Base-by-base conservation (phyloP, 495 filamentous ascomycete species). In the Tuber calosporum region DNA sequence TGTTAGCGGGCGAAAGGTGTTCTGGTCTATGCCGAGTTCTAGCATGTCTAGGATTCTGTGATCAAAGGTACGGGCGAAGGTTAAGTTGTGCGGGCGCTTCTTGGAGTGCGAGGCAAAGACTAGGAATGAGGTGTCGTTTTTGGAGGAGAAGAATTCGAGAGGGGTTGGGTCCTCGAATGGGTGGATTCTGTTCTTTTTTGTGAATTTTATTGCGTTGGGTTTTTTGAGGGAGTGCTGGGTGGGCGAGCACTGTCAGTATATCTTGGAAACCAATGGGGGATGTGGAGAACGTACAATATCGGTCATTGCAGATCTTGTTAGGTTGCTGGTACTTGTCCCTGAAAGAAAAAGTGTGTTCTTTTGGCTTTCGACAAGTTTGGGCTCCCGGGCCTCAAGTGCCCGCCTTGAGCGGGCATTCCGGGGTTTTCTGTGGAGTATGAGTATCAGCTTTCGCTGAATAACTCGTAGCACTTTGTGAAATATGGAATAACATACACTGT, bases 391-490 rank as follows among this genome's bases (percentile, higher is more conserved):
- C 82, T 96, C 95, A 79, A 97, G 89, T 69, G 91, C 92, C 72
- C 95, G 90, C 86, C 94, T 96, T 58, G 92, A 94, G 86, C 95
- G 93, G 72, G 94, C 93, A 82, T 92, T 97, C 78, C 91, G 90
- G 74, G 95, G 93, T 88, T 79, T 78, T 42, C 76, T 75, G 58
- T 20, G n/a, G 43, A 30, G 48, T 70, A 58, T 79, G 43, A 30
- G 48, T 70, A 58, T 79, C 66, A 79, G 42, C 43, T 74, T 42
- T 62, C 36, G 11, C 26, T 36, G 37, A 37, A 43, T 66, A 20
- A 20, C 66, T 53, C 6, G 6, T 17, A 66, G 38, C 19, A 11
- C 38, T 69, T 58, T 34, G 37, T 37, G 26, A 15, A 66, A 62
- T 39, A 72, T 67, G 77, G 69, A 22, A 69, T 17, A 67, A 77